Base-by-base conservation (phyloP, 441 rosid genomes). In the Bocquillonia castaneifolia region DNA sequence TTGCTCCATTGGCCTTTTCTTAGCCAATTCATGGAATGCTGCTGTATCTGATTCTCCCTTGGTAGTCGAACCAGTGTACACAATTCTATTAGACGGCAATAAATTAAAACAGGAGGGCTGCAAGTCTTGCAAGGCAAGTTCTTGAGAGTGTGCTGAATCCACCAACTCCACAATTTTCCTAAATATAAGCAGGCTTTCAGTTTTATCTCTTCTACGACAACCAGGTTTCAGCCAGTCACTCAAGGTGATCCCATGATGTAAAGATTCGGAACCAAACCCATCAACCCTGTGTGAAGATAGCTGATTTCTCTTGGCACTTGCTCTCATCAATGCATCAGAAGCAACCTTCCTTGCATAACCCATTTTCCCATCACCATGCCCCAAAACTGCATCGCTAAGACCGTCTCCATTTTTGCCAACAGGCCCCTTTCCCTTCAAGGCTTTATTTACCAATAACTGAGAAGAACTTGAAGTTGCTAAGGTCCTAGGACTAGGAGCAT, bases 121-220 rank as follows among this genome's bases (percentile, higher is more conserved):
- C 63, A 91, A 67, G 70, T 85, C 91, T 67, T 76, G 79, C 82
- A 91, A 83, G 52, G 74, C 76, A 59, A 78, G 72, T 22, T 88
- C 90, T 80, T 82, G 88, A 14, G 87, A 82, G 51, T 88, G 97
- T 29, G 86, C 85, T 14, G 73, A 80, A 75, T 82, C 88, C 77
- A 88, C 88, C 54, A 91, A 72, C 85, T 88, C 86, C 74, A 87
- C 86, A 66, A 87, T 84, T 81, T 83, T 88, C 86, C 80, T 85
- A 73, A 88, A 87, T 57, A 88, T 56, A 64, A 42, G 71, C 71
- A 87, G 66, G 63, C 83, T 70, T 54, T 82, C 81, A 26, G 63
- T 69, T 72, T 80, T 88, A 68, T 84, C 78, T 54, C 82, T 77
- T 76, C 72, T 80, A 58, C 57, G 55, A 63, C 45, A 56, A 68